These are phyloP conservation scores for Platanthera zijinensis DNA, from an alignment of 106 monocot species.

Conservation along the genomic window DNA sequence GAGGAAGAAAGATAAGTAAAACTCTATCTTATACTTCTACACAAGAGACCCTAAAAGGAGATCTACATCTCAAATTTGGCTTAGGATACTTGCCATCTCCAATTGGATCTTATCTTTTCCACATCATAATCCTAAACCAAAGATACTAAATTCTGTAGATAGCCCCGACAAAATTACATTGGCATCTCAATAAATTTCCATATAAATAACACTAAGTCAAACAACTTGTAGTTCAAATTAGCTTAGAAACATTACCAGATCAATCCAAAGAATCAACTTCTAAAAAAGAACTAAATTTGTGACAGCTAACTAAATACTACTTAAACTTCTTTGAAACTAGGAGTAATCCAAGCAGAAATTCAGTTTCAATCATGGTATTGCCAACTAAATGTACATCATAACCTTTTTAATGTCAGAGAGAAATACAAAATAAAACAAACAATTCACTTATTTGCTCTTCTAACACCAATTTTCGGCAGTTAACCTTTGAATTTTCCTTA, in stretches of 20 bases:
- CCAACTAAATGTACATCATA: not conserved
- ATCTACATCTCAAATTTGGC: too few species aligned
- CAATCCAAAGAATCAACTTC: not conserved
- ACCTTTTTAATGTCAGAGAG: not conserved
- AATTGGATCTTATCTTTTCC: too few species aligned
- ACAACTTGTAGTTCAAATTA: too few species aligned
- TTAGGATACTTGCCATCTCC: too few species aligned
- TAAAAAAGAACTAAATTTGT: not conserved
- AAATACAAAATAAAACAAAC: not conserved
- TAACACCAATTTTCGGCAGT: not conserved
- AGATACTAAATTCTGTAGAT: too few species aligned
- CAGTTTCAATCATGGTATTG: not conserved
- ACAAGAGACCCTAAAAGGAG: too few species aligned
- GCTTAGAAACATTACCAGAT: not conserved
- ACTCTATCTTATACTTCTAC: too few species aligned
- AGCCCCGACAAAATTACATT: too few species aligned
- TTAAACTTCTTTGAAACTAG: not conserved
- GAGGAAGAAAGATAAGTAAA: too few species aligned
- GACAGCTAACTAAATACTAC: not conserved
- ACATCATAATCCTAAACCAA: too few species aligned
- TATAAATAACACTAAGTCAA: too few species aligned
- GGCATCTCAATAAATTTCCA: too few species aligned
- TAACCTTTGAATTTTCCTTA: slow-evolving; percentile 7
- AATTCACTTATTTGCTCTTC: not conserved
- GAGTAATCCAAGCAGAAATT: not conserved